Evolutionary conservation across 179 eudicot species (phyloP), one percentile per base, ranked within the genome.

Genomic region (Actinidia chinensis): DNA sequence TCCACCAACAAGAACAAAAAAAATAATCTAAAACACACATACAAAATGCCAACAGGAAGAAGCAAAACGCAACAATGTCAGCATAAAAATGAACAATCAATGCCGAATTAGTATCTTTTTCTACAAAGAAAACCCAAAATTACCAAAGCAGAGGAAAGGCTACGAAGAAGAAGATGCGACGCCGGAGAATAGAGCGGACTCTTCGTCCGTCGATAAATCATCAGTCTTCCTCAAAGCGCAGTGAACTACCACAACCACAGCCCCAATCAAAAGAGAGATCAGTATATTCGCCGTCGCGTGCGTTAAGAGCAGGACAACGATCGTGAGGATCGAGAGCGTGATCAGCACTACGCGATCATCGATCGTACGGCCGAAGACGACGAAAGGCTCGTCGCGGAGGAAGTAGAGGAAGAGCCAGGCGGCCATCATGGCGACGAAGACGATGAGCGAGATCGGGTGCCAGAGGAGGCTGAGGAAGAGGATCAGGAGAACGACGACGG

Each of bases 391-490:
- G 43, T 81, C 84, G 4, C 86, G 71, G 48, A 80, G 79, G 77
- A 83, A 83, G 79, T 80, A 77, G 74, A 83, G 79, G 81, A 76
- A 80, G n/a, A 81, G 54, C 84, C 84, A 83, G 10, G 54, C 51
- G 9, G 67, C 86, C 61, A 81, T 80, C 76, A 77, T 77, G 77
- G 55, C 56, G 28, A 84, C 15, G 79, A 86, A 82, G 70, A 84
- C 86, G 72, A 82, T 71, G 54, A 85, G 84, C 0, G 82, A 80
- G 81, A 83, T 78, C 40, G 86, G 86, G 74, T 78, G 86, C 84
- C 86, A 83, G 17, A 83, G 75, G 25, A 69, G 83, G 33, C 82
- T 73, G 67, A 84, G 80, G 77, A 86, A 86, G 74, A 86, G 85
- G 60, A 86, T 50, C 3, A 79, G 10, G 68, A 86, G 85, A 71